Base-by-base conservation (phyloP, 768 basidiomycete genomes). In the Termitomyces sp. region DNA sequence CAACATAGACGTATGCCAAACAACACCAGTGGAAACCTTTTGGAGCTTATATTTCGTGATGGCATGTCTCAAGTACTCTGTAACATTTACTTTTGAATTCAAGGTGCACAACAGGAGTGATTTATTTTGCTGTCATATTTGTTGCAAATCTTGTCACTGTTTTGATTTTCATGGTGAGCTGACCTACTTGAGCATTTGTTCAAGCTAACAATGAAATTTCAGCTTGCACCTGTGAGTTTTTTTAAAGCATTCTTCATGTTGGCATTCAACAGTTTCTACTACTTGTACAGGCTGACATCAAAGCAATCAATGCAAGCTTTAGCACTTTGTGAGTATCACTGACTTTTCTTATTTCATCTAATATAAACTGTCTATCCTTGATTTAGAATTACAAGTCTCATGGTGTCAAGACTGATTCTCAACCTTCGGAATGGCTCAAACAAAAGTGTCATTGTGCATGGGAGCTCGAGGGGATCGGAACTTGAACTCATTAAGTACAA, bases 231-330 rank as follows among this genome's bases (percentile, higher is more conserved):
- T 46, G 46, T 46, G 29, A 9, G 46, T 31, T 5, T 4, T n/a
- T 29, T 29, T 44, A 2, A 6, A 20, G 1, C 5, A n/a, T n/a
- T n/a, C 1, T 24, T 4, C 13, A 44, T 44, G 10, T 2, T 6
- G 7, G 13, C 4, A 24, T 4, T 12, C 16, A 3, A 46, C 44
- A 14, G 29, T 22, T 5, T 18, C n/a, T 20, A 13, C 12, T 22
- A 26, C 5, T 2, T 36, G 5, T 44, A 14, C 26, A 72, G 69
- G 62, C 68, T 4, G 70, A 75, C 55, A 61, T 74, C 27, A 73
- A 75, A 61, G 70, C 72, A 5, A 61, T 74, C 3, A 72, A 72
- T 53, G 74, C 72, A 10, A 73, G 72, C 56, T 73, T 75, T 52
- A 74, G 71, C 48, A 72, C 71, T 16, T 46, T 72, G 74, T 73